Evolutionary conservation across 495 filamentous ascomycete species (phyloP).

Genomic region (Durotheca rogersii): DNA sequence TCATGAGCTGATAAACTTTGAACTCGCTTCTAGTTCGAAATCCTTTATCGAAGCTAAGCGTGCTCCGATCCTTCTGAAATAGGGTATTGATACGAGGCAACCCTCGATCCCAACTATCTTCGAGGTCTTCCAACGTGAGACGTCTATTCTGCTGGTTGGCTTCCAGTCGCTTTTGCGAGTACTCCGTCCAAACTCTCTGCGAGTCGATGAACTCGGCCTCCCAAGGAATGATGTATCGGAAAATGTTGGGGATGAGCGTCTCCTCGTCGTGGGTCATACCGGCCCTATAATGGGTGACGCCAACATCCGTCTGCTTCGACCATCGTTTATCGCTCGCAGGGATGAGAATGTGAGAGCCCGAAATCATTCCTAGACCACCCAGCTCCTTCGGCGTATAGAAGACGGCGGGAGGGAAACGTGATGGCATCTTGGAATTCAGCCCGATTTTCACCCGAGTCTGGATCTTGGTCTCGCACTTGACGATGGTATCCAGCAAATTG

Average conservation of each 20-base stretch:
- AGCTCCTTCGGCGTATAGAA: constrained; percentile 99
- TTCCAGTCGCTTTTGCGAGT: constrained; percentile 95
- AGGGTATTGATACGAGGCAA: constrained; percentile 98
- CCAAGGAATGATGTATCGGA: constrained; percentile 99
- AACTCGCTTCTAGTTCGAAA: constrained; percentile 96
- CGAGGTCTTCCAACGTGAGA: constrained; percentile 92
- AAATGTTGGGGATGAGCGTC: constrained; percentile 97
- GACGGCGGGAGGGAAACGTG: constrained; percentile 96
- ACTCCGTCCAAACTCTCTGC: constrained; percentile 98
- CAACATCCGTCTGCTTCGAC: constrained; percentile 96
- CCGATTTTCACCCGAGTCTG: constrained; percentile 99
- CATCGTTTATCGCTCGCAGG: constrained; percentile 97
- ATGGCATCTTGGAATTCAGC: constrained; percentile 99
- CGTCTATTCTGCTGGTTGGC: constrained; percentile 97
- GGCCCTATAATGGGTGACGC: constrained; percentile 94
- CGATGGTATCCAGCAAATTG: constrained; percentile 93
- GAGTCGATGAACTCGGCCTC: constrained; percentile 99
- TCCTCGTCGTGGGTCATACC: constrained; percentile 99
- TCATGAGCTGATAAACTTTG: constrained; percentile 98
- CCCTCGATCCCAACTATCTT: constrained; percentile 99
- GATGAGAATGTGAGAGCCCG: constrained; percentile 96
- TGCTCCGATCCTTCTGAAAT: constrained; percentile 98
- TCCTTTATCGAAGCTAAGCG: constrained; percentile 97
- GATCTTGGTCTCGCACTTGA: constrained; percentile 99
- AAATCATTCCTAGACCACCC: constrained; percentile 98